phyloP scores from a whole-genome alignment of 2,329 filamentous ascomycete species.

The Akanthomyces muscarius region DNA sequence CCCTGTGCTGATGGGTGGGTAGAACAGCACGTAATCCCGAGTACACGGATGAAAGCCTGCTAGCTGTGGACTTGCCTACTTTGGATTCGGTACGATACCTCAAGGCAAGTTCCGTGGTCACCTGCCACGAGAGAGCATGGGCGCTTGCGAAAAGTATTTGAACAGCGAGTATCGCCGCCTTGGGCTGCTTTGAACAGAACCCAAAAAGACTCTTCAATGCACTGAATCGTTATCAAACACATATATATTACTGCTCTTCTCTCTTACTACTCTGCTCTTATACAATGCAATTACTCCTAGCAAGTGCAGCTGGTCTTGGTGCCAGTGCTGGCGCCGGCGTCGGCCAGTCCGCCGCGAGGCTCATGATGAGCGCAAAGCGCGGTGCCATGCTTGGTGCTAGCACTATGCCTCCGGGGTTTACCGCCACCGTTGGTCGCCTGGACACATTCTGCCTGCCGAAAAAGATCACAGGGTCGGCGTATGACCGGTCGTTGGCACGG shows the following conservation, averaged over 20 bases:
- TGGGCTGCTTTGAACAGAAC: background rate
- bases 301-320: background rate
- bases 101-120: background rate
- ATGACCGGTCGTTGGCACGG: conserved; percentile 35
- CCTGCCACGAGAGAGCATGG: background rate
- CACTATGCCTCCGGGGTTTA: conserved; percentile 28
- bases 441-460: conserved; percentile 41
- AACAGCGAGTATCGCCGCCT: background rate
- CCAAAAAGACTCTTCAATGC: background rate
- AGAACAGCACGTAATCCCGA: background rate
- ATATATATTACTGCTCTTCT: background rate
- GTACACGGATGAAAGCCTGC: background rate
- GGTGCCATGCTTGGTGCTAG: background rate
- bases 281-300: background rate
- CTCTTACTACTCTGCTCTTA: background rate
- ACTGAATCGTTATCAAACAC: background rate
- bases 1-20: background rate
- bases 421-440: conserved; percentile 27
- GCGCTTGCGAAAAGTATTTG: background rate
- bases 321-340: background rate
- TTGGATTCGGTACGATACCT: background rate
- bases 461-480: conserved; percentile 30
- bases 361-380: background rate
- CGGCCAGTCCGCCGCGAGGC: background rate
- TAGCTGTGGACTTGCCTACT: background rate